Percentiles rank a stretch among this genome's conserved stretches.
phyloP scores from a whole-genome alignment of 2,329 filamentous ascomycete species.

The Fusarium redolens region DNA sequence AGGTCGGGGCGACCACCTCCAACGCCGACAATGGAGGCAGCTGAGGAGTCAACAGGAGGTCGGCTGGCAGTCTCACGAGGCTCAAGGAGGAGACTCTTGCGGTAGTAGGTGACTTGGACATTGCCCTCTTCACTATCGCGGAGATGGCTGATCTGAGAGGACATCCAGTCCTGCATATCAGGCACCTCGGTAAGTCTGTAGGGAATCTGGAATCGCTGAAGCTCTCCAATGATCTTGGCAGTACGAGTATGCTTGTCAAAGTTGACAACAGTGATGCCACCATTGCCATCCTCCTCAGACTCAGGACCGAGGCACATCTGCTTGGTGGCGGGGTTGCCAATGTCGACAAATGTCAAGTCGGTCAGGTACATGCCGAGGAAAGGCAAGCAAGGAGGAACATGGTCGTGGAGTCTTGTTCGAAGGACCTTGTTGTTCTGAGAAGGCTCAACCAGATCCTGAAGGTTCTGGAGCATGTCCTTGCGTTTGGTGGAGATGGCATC shows the following conservation, averaged over 20 bases:
- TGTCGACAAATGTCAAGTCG: conserved; percentile 94
- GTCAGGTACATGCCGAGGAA: conserved; percentile 98
- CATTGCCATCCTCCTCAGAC: conserved; percentile 70
- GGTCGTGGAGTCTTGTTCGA: conserved; percentile 83
- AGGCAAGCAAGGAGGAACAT: conserved; percentile 90
- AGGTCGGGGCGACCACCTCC: conserved; percentile 54
- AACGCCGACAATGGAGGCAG: conserved; percentile 43
- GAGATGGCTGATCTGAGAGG: conserved; percentile 81
- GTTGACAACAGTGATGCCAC: conserved; percentile 86
- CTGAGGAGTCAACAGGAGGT: conserved; percentile 50
- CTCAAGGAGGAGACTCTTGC: conserved; percentile 86
- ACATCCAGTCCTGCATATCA: conserved; percentile 94
- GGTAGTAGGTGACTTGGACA: conserved; percentile 75
- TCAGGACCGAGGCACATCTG: conserved; percentile 66
- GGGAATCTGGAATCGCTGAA: conserved; percentile 95
- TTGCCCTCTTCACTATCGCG: conserved; percentile 68
- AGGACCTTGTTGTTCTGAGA: conserved; percentile 91
- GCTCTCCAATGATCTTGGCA: conserved; percentile 92
- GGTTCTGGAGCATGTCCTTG: conserved; percentile 79
- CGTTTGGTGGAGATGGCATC: conserved; percentile 87
- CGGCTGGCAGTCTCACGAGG: conserved; percentile 68
- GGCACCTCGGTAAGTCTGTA: conserved; percentile 85
- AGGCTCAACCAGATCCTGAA: conserved; percentile 88
- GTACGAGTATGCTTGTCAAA: conserved; percentile 97
- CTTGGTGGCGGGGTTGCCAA: conserved; percentile 89